These are phyloP conservation scores for Diaporthe eres DNA, from an alignment of 2,329 filamentous ascomycete species.

Conservation along the genomic window DNA sequence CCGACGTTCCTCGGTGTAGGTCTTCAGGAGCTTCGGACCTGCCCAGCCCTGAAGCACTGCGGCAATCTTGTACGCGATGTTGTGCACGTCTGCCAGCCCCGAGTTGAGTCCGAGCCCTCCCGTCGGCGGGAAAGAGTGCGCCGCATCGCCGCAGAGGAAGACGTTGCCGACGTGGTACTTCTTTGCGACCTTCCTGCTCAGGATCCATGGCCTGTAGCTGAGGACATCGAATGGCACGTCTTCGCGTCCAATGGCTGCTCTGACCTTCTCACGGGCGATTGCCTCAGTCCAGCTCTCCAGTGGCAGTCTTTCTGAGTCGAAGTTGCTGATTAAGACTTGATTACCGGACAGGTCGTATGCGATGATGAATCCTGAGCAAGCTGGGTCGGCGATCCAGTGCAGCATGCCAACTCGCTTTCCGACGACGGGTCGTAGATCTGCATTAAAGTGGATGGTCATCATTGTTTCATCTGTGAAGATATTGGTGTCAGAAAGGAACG, in stretches of 20 bases:
- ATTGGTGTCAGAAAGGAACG: background rate
- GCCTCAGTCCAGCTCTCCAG: constrained; percentile 53
- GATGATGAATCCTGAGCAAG: constrained; percentile 59
- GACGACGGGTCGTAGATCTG: constrained; percentile 55
- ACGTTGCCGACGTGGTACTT: constrained; percentile 53
- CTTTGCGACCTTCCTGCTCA: constrained; percentile 58
- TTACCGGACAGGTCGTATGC: constrained; percentile 58
- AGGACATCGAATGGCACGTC: constrained; percentile 54
- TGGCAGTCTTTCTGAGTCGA: constrained; percentile 55
- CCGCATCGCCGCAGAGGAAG: constrained; percentile 55
- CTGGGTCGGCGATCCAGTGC: constrained; percentile 60
- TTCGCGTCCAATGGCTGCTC: constrained; percentile 50
- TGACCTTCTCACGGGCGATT: constrained; percentile 50
- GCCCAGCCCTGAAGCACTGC: constrained; percentile 52
- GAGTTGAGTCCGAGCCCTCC: constrained; percentile 52
- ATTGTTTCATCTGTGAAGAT: constrained; percentile 55
- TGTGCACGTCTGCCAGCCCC: constrained; percentile 51
- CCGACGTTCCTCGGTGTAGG: constrained; percentile 55
- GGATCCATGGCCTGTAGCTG: constrained; percentile 57
- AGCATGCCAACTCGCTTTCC: constrained; percentile 57
- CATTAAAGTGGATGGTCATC: constrained; percentile 63
- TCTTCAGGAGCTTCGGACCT: constrained; percentile 50
- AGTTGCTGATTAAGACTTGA: constrained; percentile 60
- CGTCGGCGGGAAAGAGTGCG: constrained; percentile 52
- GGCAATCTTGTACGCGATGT: constrained; percentile 54